Evolutionary conservation across 257 asterid genomes (phyloP).

Genomic region (Osmanthus fragrans): DNA sequence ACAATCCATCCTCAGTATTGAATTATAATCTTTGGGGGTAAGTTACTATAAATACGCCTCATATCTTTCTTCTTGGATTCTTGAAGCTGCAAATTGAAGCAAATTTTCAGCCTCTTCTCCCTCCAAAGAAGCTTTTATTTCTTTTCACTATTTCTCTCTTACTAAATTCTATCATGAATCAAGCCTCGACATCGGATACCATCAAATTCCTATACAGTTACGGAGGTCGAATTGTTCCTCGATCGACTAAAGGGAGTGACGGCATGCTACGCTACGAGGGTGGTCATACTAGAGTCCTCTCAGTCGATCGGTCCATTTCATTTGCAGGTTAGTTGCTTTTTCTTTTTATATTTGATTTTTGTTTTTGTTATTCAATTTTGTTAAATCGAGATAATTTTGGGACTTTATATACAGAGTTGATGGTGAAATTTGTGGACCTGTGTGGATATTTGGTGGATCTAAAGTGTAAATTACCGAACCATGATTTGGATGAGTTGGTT

Average conservation of each 20-base stretch:
- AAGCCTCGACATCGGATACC: slow-evolving; percentile 25
- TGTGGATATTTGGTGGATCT: slow-evolving; percentile 63
- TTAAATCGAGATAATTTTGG: not conserved
- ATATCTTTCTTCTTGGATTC: slow-evolving; percentile 15
- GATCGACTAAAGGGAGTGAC: slow-evolving; percentile 40
- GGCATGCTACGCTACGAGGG: slow-evolving; percentile 79
- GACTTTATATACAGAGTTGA: slow-evolving; percentile 44
- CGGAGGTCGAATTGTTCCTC: slow-evolving; percentile 71
- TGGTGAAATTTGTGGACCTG: slow-evolving; percentile 73
- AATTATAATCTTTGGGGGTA: not conserved
- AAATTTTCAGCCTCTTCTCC: slow-evolving; percentile 4
- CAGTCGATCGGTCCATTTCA: slow-evolving; percentile 49
- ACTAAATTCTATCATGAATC: slow-evolving; percentile 36
- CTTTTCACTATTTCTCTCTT: not conserved
- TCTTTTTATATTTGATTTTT: not conserved
- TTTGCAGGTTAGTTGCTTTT: slow-evolving; percentile 29
- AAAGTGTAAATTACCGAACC: slow-evolving; percentile 72
- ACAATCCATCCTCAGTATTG: not conserved
- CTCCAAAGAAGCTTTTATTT: not conserved
- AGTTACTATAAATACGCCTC: slow-evolving; percentile 41
- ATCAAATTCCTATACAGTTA: slow-evolving; percentile 85
- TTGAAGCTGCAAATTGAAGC: slow-evolving; percentile 31
- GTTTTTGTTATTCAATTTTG: not conserved
- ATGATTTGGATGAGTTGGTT: slow-evolving; percentile 71
- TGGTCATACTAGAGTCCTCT: slow-evolving; percentile 72